Conservation (phyloP, 2,329 filamentous ascomycete species). For the Rhytidhysteron rufulum region DNA sequence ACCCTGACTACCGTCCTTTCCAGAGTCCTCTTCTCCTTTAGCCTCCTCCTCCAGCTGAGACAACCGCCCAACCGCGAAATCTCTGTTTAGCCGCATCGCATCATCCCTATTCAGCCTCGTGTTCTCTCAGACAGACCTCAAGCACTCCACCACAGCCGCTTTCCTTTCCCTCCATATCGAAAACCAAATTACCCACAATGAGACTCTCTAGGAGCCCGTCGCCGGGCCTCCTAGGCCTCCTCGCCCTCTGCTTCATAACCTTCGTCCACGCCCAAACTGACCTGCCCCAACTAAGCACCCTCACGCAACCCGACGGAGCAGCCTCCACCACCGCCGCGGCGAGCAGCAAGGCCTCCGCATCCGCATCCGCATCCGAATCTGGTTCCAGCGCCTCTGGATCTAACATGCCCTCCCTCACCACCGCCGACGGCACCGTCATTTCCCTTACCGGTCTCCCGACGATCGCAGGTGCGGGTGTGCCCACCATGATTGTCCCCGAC, state of each 20-base stretch:
- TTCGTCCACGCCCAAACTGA: constrained; percentile 26
- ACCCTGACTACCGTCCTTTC: constrained; percentile 2
- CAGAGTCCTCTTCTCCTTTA: constrained; percentile 1
- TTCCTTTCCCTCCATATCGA: constrained; percentile 8
- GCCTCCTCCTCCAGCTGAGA: constrained; percentile 15
- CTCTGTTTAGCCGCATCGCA: constrained; percentile 16
- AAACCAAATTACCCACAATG: constrained; percentile 18
- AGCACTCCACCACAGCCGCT: constrained; percentile 3
- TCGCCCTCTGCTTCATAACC: constrained; percentile 28
- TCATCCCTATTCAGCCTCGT: constrained; percentile 12
- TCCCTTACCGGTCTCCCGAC: constrained; percentile 47
- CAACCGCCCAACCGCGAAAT: constrained; percentile 12
- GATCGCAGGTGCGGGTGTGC: constrained; percentile 56
- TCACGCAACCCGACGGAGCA: constrained; percentile 18
- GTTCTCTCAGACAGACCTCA: too few relatives aligned
- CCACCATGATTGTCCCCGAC: constrained; percentile 73
- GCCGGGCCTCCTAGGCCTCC: constrained; percentile 20
- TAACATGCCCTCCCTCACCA: constrained; percentile 3
- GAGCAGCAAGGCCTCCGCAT: constrained; percentile 7
- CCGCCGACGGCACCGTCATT: constrained; percentile 17
- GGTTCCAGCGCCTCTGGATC: neutral
- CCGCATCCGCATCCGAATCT: constrained; percentile 11
- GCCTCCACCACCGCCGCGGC: constrained; percentile 9
- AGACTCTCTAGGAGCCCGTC: constrained; percentile 16
- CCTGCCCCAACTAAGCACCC: constrained; percentile 25